A percentile compares a stretch with the other conserved stretches of the same genome.
These are phyloP conservation scores for Escallonia rubra DNA, from an alignment of 129 eudicot genomes.

Conservation along the genomic window DNA sequence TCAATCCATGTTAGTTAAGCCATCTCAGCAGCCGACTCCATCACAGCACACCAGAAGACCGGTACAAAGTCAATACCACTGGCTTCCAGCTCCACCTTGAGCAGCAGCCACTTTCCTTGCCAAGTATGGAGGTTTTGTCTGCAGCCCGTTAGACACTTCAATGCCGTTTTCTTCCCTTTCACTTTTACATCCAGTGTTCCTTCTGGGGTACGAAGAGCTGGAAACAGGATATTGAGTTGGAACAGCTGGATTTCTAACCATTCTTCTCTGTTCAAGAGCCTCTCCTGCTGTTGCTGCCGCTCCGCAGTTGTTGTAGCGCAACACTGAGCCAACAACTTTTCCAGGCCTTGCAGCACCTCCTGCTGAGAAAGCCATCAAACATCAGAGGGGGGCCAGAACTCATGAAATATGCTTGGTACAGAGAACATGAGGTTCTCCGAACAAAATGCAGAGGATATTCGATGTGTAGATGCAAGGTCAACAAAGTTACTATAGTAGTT, in stretches of 20 bases:
- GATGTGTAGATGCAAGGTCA: no score
- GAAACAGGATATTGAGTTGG: constrained; percentile 72
- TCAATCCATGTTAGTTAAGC: not conserved
- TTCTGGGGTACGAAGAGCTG: constrained; percentile 60
- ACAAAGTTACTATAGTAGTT: no score
- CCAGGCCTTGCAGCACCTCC: constrained; percentile 93
- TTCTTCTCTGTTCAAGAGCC: constrained; percentile 63
- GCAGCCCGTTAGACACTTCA: constrained; percentile 68
- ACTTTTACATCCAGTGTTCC: constrained; percentile 61
- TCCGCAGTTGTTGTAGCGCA: constrained; percentile 60
- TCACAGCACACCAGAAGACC: not conserved
- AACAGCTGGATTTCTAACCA: constrained; percentile 52
- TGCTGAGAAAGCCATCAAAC: constrained; percentile 17
- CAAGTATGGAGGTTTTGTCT: constrained; percentile 69
- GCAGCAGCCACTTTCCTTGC: constrained; percentile 88
- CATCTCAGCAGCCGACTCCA: not conserved
- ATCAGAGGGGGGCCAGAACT: not conserved
- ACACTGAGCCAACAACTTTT: constrained; percentile 62
- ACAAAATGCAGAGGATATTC: not conserved
- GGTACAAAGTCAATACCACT: constrained; percentile 58
- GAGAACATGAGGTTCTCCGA: not conserved
- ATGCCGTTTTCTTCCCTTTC: constrained; percentile 52
- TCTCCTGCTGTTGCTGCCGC: constrained; percentile 55
- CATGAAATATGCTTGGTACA: not conserved
- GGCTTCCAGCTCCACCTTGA: constrained; percentile 68